Evolutionary conservation across 2,329 filamentous ascomycete species (phyloP).

Genomic region (Colletotrichum somersetense): DNA sequence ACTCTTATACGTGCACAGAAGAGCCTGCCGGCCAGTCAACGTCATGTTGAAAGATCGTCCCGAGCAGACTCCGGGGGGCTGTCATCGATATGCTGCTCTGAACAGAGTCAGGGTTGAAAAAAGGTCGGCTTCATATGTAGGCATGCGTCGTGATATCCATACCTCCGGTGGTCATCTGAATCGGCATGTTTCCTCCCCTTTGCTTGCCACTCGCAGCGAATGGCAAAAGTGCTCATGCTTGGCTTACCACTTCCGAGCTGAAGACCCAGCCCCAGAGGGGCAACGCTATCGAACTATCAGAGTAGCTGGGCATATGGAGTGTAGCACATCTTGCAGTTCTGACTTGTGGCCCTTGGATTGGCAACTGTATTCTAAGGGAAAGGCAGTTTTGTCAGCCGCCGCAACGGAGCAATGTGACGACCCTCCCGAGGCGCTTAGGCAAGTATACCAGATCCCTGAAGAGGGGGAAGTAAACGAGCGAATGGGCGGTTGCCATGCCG

Average conservation of each 20-base stretch:
- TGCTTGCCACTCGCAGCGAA: slow-evolving; percentile 7
- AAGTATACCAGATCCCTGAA: slow-evolving; percentile 8
- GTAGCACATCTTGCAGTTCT: slow-evolving; percentile 8
- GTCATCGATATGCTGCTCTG: slow-evolving; percentile 1
- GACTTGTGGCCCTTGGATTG: slow-evolving; percentile 20
- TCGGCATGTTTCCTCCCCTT: not conserved
- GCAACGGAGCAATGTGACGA: slow-evolving; percentile 30
- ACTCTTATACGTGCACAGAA: slow-evolving; percentile 3
- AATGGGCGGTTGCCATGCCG: slow-evolving; percentile 17
- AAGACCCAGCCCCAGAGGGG: slow-evolving; percentile 2
- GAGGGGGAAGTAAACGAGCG: slow-evolving; percentile 14
- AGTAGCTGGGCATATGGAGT: slow-evolving; percentile 15
- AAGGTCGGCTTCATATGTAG: not conserved
- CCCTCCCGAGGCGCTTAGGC: slow-evolving; percentile 27
- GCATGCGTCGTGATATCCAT: not conserved
- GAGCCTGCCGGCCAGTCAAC: not conserved
- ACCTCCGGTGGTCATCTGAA: slow-evolving; percentile 1
- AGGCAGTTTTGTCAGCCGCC: slow-evolving; percentile 18
- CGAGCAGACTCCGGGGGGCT: not conserved
- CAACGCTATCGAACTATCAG: not conserved
- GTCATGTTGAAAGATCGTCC: slow-evolving; percentile 24
- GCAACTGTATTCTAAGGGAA: slow-evolving; percentile 25
- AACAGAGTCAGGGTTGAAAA: slow-evolving; percentile 5
- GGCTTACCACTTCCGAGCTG: slow-evolving; percentile 1
- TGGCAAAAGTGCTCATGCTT: slow-evolving; percentile 5